Percentiles rank a stretch among this genome's conserved stretches.
Conservation (phyloP, 75 land plant genomes). For the Picea sitchensis region DNA sequence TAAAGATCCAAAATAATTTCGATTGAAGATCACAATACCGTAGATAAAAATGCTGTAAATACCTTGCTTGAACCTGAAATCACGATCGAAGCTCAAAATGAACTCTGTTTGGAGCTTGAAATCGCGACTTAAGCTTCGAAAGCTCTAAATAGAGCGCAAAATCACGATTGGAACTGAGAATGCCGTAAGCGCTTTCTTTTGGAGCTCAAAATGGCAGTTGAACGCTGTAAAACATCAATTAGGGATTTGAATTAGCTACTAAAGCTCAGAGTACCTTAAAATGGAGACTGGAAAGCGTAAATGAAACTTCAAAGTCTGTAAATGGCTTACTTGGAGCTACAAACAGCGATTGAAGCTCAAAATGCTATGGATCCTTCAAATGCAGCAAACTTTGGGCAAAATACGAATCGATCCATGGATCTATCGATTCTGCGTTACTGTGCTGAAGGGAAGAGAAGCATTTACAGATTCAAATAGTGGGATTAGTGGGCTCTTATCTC, state of each 20-base stretch:
- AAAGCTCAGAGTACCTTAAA: too few relatives aligned
- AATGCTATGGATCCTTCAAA: not conserved
- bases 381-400: not conserved
- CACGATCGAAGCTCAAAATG: not conserved
- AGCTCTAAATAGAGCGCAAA: not conserved
- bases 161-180: not conserved
- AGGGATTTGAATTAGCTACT: too few relatives aligned
- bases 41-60: not conserved
- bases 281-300: too few relatives aligned
- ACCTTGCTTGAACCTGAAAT: not conserved
- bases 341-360: not conserved
- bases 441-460: not conserved
- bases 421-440: too few relatives aligned
- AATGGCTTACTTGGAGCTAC: too few relatives aligned
- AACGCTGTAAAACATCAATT: not conserved
- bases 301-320: too few relatives aligned
- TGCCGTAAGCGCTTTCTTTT: not conserved
- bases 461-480: not conserved
- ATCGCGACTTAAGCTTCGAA: not conserved
- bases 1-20: not conserved
- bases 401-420: not conserved
- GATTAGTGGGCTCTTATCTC: constrained; percentile 4
- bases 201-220: not conserved
- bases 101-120: not conserved
- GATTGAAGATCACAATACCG: not conserved